Evolutionary conservation across 306 rosid genomes (phyloP), one percentile per base, ranked within the genome.

Genomic region (Prunus mira): DNA sequence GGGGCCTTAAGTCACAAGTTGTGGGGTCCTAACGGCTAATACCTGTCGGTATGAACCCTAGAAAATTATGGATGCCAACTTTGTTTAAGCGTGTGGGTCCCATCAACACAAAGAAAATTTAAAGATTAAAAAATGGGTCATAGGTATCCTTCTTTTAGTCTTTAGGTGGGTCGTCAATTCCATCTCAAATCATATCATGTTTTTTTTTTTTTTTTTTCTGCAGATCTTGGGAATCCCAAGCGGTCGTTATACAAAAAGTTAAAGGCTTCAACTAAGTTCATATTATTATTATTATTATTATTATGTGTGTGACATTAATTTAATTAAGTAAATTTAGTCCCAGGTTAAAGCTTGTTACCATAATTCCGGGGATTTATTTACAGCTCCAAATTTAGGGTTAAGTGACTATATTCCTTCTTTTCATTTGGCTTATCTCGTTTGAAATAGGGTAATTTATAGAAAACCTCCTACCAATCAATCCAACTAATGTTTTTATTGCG

Each of bases 141-240:
- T 69, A 67, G 67, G 67, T 30, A 63, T 28, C 45, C 49, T n/a
- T 38, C 49, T 19, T 86, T 82, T 76, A 62, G 68, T 79, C 80
- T 72, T 82, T 87, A 86, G 97, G 92, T 92, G 88, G 93, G 85
- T 87, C 87, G 93, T 92, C 93, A 90, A 85, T 87, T 89, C 90
- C 87, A 84, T 70, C 80, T 69, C 86, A 80, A 90, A 89, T 88
- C 93, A 88, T 83, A 80, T 88, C 87, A 80, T 80, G 73, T 67
- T 60, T 72, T 49, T 70, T 73, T 64, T 66, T 64, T 66, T 60
- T 72, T 49, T 70, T 73, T 64, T 57, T 63, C 24, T 76, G 78
- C 65, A 80, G 86, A 84, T 86, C 87, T 86, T 85, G 86, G 91
- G 92, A 91, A 91, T 91, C 97, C 88, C 91, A 89, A 89, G 91